Percentiles rank a stretch among this genome's conserved stretches.
phyloP scores from a whole-genome alignment of 2,329 filamentous ascomycete species.

The Massarina eburnea region DNA sequence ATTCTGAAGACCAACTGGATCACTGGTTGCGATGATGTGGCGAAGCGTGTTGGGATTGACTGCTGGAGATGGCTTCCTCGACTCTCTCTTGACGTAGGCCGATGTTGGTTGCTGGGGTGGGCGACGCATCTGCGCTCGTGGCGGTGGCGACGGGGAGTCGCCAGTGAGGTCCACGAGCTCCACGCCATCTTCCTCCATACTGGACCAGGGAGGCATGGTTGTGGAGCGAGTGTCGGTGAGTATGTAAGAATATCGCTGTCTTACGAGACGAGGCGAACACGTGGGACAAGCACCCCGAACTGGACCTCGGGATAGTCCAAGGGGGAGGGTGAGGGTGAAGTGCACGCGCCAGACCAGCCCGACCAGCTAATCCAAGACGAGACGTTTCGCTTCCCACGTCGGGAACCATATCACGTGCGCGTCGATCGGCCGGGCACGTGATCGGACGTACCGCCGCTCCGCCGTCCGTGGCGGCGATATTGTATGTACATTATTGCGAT shows the following conservation, averaged over 20 bases:
- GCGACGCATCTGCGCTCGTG: constrained; percentile 1
- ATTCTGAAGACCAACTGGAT: constrained; percentile 16
- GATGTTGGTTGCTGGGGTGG: constrained; percentile 12
- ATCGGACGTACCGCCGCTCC: no score
- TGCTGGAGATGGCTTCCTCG: not conserved
- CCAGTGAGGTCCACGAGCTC: not conserved
- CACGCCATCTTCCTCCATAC: not conserved
- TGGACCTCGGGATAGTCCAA: no score
- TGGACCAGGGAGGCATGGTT: not conserved
- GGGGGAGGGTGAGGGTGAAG: no score
- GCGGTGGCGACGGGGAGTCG: not conserved
- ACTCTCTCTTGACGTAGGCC: constrained; percentile 12
- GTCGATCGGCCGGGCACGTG: no score
- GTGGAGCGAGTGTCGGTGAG: not conserved
- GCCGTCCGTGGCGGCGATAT: no score
- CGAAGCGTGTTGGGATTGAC: constrained; percentile 29
- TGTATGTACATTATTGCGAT: no score
- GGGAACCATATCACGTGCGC: no score
- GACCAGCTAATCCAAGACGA: no score
- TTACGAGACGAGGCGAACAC: not conserved
- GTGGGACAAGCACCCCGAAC: not conserved
- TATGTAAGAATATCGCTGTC: not conserved
- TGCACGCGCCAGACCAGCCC: no score
- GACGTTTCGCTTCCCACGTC: no score
- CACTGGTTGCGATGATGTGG: constrained; percentile 29